A percentile compares a stretch with the other conserved stretches of the same genome.
These are phyloP conservation scores for Teunomyces pallodes DNA, from an alignment of 805 yeast species.

Conservation along the genomic window DNA sequence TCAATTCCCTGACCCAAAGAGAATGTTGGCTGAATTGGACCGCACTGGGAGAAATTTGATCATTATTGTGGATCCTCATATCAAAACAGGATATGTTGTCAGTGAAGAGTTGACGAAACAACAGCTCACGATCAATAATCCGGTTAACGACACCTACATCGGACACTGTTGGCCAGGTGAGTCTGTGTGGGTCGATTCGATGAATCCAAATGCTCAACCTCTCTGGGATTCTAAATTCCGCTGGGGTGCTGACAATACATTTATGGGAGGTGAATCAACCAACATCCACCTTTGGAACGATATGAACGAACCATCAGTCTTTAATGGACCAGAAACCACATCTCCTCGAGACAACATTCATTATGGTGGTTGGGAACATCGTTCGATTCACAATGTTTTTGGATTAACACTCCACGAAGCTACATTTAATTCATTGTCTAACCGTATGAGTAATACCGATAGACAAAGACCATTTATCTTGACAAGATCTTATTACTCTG, in stretches of 20 bases:
- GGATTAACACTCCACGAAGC: slow-evolving; percentile 81
- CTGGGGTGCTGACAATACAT: slow-evolving; percentile 38
- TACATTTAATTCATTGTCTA: slow-evolving; percentile 63
- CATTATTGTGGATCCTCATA: slow-evolving; percentile 87
- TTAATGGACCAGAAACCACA: slow-evolving; percentile 91
- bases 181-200: slow-evolving; percentile 87
- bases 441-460: slow-evolving; percentile 43
- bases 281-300: slow-evolving; percentile 94
- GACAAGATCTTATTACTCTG: slow-evolving; percentile 84
- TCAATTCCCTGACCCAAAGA: slow-evolving; percentile 69
- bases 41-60: slow-evolving; percentile 78
- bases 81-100: slow-evolving; percentile 67
- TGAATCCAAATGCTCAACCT: slow-evolving; percentile 57
- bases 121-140: slow-evolving; percentile 45
- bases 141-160: slow-evolving; percentile 51
- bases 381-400: slow-evolving; percentile 84
- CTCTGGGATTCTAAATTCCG: slow-evolving; percentile 60
- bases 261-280: slow-evolving; percentile 44
- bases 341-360: slow-evolving; percentile 82
- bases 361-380: slow-evolving; percentile 79
- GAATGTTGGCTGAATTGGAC: slow-evolving; percentile 64
- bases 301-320: slow-evolving; percentile 96
- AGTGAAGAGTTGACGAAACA: slow-evolving; percentile 49
- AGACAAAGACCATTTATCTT: slow-evolving; percentile 79
- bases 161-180: slow-evolving; percentile 99